Conservation (phyloP, 164 flowering plant genomes). For the Vitis labrusca region DNA sequence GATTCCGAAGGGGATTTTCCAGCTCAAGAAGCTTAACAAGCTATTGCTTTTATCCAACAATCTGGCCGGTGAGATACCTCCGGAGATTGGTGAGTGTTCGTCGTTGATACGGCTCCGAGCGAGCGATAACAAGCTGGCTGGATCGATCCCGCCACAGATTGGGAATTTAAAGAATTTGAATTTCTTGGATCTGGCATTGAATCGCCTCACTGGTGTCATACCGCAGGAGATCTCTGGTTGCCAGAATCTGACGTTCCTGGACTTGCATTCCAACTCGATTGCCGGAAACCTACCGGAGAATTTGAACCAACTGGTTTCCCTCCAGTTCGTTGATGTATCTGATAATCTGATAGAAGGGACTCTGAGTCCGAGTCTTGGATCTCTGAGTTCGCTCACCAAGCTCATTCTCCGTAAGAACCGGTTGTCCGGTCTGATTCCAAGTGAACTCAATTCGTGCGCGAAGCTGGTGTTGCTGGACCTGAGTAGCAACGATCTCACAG, state of each 20-base stretch:
- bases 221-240: constrained; percentile 69
- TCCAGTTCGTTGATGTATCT: constrained; percentile 66
- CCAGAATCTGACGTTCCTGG: constrained; percentile 67
- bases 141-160: constrained; percentile 59
- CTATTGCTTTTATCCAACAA: constrained; percentile 70
- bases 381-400: constrained; percentile 66
- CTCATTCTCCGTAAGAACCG: constrained; percentile 58
- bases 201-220: constrained; percentile 51
- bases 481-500: constrained; percentile 51
- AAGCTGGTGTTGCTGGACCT: constrained; percentile 75
- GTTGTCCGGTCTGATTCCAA: constrained; percentile 65
- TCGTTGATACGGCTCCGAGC: constrained; percentile 69
- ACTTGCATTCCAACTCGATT: constrained; percentile 64
- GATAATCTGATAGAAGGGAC: constrained; percentile 58
- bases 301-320: constrained; percentile 41
- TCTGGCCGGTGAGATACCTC: constrained; percentile 61
- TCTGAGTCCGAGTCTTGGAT: constrained; percentile 55
- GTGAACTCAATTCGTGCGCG: constrained; percentile 52
- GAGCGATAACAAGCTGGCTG: constrained; percentile 53
- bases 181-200: constrained; percentile 69
- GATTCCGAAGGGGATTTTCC: constrained; percentile 66
- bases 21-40: constrained; percentile 57
- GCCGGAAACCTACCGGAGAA: constrained; percentile 54
- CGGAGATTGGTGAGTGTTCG: constrained; percentile 64
- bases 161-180: constrained; percentile 56